Evolutionary conservation across 306 rosid species (phyloP).

Genomic region (Geum urbanum): DNA sequence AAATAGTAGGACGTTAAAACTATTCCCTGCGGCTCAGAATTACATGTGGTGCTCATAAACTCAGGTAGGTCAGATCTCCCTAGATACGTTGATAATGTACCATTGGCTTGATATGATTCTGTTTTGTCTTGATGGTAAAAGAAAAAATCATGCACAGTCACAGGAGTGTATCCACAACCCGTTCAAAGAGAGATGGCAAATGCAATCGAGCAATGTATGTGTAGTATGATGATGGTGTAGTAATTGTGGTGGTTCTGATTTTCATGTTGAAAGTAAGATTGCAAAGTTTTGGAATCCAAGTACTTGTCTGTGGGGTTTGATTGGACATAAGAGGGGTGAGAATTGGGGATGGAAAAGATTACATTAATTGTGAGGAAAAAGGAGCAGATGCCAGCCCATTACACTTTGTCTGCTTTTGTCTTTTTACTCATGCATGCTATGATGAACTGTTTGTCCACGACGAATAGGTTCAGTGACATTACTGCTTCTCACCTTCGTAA

Average conservation of each 20-base stretch:
- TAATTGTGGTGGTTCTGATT: constrained; percentile 16
- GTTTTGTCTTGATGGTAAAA: constrained; percentile 1
- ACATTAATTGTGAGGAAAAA: constrained; percentile 5
- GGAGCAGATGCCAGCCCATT: constrained; percentile 15
- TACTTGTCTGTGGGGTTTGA: constrained; percentile 25
- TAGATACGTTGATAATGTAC: neutral
- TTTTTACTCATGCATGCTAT: neutral
- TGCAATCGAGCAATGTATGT: neutral
- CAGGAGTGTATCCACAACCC: neutral
- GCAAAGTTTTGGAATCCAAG: constrained; percentile 23
- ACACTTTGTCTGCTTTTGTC: constrained; percentile 11
- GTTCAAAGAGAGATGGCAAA: neutral
- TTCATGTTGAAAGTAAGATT: constrained; percentile 12
- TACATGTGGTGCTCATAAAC: constrained; percentile 36
- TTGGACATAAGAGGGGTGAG: constrained; percentile 9
- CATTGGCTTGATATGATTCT: neutral
- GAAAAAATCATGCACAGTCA: neutral
- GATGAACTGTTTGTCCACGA: neutral
- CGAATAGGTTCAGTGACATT: no score
- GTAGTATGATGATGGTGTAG: neutral
- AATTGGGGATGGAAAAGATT: constrained; percentile 10
- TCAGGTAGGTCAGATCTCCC: constrained; percentile 26
- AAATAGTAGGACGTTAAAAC: constrained; percentile 5
- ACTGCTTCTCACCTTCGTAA: no score
- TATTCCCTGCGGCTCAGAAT: constrained; percentile 18